Evolutionary conservation across 2,329 filamentous ascomycete genomes (phyloP), one percentile per base, ranked within the genome.

Genomic region (Diaporthe citrichinensis): DNA sequence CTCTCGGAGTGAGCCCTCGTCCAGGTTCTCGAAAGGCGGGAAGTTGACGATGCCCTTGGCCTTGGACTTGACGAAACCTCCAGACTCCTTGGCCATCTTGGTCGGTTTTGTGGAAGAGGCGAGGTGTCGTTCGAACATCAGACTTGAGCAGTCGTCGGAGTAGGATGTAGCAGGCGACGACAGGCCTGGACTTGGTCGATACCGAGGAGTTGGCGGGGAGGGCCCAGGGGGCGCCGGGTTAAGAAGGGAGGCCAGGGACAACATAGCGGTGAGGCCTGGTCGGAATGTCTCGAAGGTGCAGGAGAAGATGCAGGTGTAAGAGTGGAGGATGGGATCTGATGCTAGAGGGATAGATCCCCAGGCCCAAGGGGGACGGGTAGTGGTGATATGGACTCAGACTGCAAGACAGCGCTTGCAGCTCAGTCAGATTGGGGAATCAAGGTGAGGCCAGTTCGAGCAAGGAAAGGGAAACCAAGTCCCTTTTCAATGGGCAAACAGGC

Each of bases 11-110:
- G 93, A 87, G 31, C 86, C 82, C 34, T 89, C 87, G 78, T 93
- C 90, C 44, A 93, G 84, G 62, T 89, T 86, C 81, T 98, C 94
- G 81, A 91, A 93, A 0, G 96, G 94, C 25, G 89, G 90, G 81
- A 93, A 98, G 81, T 93, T 93, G 78, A 97, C 87, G 39, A 89
- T 85, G 4, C 94, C 94, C 77, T 92, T 91, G 44, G 91, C 86
- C 75, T 89, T 88, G 62, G 90, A 90, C 79, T 90, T 91, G 39
- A 88, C 87, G 81, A 93, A 92, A 10, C 93, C 84, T 0, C 91
- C 88, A 39, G 88, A 89, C 79, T 94, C 91, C 82, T 94, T 95
- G 75, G 89, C 85, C 80, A 92, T 86, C 84, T 92, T 94, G 69
- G 69, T 28, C 78, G 88, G 87, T 80, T 87, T 90, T 78, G 81